Base-by-base conservation (phyloP, 176 grass and related monocot species). In the Phyllostachys edulis region DNA sequence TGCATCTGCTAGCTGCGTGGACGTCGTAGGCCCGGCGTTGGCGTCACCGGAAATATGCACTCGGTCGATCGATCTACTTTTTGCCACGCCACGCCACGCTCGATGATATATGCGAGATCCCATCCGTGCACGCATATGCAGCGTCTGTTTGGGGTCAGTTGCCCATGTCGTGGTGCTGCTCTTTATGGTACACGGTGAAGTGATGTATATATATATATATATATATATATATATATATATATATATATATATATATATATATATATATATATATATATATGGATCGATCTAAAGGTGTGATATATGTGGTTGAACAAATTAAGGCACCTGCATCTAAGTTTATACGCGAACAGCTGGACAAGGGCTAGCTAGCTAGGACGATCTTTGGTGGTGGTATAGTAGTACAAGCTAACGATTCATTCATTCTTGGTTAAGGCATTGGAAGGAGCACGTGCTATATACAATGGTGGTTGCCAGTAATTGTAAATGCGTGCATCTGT, bases 1-100 rank as follows among this genome's bases (percentile, higher is more conserved):
- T 10, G 63, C 54, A 3, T 75, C 82, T 10, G 39, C 73, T 34
- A n/a, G n/a, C n/a, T n/a, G 61, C 45, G 20, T 0, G 81, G 39
- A 42, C 63, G 23, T 44, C 27, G 24, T 12, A 41, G 78, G 32
- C 24, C 54, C 41, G 29, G 21, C 7, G 72, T 51, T 78, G 75
- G 86, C 80, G 86, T 88, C 79, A 50, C 71, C 63, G 74, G 80
- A 47, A 77, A 54, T 50, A 56, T 18, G 9, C 60, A 6, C 20
- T 63, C 76, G 59, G n/a, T n/a, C n/a, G n/a, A 9, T 65, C 27
- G 23, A 23, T 56, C 8, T 11, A 16, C 80, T 29, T 61, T 57
- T 68, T 14, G 57, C 57, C 36, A 63, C 34, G 45, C 42, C n/a
- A 5, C 5, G 50, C 23, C 20, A 59, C 24, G 1, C 56, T 38